These are phyloP conservation scores for Phyllosticta citribraziliensis DNA, from an alignment of 2,329 filamentous ascomycete genomes.

Conservation along the genomic window DNA sequence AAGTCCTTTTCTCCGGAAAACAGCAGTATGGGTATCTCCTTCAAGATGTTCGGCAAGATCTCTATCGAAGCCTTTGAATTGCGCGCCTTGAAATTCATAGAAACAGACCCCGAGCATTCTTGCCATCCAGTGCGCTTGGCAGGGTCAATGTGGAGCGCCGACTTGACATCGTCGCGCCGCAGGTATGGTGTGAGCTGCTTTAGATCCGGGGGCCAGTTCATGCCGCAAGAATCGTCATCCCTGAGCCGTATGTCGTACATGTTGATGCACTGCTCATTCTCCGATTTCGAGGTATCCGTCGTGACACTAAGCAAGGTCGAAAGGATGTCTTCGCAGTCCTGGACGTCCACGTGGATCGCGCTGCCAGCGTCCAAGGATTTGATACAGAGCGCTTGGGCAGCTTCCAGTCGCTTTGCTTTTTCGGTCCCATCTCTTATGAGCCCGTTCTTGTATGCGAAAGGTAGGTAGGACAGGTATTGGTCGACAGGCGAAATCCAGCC, in stretches of 20 bases:
- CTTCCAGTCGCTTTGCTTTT: conserved; percentile 55
- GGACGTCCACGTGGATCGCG: conserved; percentile 55
- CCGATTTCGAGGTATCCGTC: conserved; percentile 42
- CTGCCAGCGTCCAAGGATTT: conserved; percentile 49
- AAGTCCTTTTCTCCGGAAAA: conserved; percentile 92
- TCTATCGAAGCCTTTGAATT: conserved; percentile 65
- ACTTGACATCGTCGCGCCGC: conserved; percentile 64
- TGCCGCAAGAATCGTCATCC: conserved; percentile 78
- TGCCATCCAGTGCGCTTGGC: conserved; percentile 82
- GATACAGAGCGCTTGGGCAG: conserved; percentile 59
- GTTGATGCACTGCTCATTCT: conserved; percentile 61
- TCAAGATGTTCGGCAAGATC: conserved; percentile 68
- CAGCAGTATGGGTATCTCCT: conserved; percentile 67
- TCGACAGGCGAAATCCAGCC: conserved; percentile 90
- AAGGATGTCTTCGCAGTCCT: conserved; percentile 67
- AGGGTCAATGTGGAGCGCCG: conserved; percentile 71
- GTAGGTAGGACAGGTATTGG: conserved; percentile 81
- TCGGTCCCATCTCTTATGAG: conserved; percentile 60
- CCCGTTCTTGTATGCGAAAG: conserved; percentile 67
- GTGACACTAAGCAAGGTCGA: conserved; percentile 61
- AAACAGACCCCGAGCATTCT: conserved; percentile 78
- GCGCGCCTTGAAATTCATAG: conserved; percentile 56
- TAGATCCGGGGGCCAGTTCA: conserved; percentile 96
- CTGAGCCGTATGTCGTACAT: conserved; percentile 93
- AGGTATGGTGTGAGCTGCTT: conserved; percentile 70